phyloP scores from a whole-genome alignment of 495 filamentous ascomycete species.

The Aspergillus sparsus region DNA sequence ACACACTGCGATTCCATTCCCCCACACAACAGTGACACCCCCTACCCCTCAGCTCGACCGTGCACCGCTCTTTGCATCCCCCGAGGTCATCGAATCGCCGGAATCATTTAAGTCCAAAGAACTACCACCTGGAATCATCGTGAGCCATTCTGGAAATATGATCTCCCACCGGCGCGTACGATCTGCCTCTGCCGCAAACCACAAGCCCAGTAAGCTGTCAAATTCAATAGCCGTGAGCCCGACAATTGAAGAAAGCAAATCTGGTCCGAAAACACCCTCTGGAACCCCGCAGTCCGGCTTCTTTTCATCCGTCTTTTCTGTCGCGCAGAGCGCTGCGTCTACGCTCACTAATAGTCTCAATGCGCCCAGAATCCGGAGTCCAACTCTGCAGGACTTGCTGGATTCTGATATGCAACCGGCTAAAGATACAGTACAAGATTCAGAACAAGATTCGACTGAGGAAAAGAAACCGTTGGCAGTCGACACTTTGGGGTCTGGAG shows the following conservation, averaged over 20 bases:
- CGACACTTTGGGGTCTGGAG: conserved; percentile 85
- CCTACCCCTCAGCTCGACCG: conserved; percentile 46
- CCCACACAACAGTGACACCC: conserved; percentile 56
- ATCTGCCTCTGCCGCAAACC: conserved; percentile 60
- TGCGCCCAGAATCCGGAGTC: conserved; percentile 44
- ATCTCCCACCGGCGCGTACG: conserved; percentile 70
- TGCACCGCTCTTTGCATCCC: conserved; percentile 28
- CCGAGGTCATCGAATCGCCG: conserved; percentile 38
- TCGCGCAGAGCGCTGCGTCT: conserved; percentile 91
- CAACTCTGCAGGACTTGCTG: conserved; percentile 26
- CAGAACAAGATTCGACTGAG: conserved; percentile 31
- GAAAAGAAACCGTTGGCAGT: conserved; percentile 72
- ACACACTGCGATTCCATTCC: conserved; percentile 43
- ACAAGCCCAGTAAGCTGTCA: conserved; percentile 86
- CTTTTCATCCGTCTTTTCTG: conserved; percentile 90
- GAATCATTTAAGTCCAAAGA: conserved; percentile 36
- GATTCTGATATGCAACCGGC: conserved; percentile 30
- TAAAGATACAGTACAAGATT: conserved; percentile 30
- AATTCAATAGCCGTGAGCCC: conserved; percentile 77
- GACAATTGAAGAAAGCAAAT: conserved; percentile 62
- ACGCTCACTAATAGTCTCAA: conserved; percentile 81
- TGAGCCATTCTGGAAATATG: conserved; percentile 67
- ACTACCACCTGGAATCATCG: conserved; percentile 36
- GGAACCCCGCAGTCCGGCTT: conserved; percentile 64
- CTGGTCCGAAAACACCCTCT: conserved; percentile 37